Evolutionary conservation across 768 basidiomycete species (phyloP).

Genomic region (Erythrobasidium yunnanense): DNA sequence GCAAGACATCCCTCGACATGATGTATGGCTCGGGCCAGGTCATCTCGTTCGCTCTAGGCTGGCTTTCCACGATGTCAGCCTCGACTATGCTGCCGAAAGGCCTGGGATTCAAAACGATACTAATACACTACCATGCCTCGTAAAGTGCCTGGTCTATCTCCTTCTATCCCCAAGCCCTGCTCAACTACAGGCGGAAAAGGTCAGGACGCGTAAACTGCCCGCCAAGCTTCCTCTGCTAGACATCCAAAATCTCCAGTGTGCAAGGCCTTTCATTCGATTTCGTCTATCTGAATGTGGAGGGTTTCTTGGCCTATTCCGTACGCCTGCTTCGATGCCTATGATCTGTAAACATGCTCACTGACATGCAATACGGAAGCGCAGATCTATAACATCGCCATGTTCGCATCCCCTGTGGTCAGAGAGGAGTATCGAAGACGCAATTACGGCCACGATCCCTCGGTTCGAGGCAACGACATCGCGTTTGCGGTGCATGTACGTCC

Average conservation of each 20-base stretch:
- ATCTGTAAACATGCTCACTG: not conserved
- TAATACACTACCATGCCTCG: not conserved
- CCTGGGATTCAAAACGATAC: no score
- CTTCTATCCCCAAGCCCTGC: slow-evolving; percentile 44
- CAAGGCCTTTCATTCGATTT: slow-evolving; percentile 44
- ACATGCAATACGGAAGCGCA: no score
- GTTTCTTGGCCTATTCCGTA: slow-evolving; percentile 40
- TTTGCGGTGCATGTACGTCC: slow-evolving; percentile 42
- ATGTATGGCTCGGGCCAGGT: no score
- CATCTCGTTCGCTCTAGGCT: not conserved
- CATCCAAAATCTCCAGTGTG: slow-evolving; percentile 29
- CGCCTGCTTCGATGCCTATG: not conserved
- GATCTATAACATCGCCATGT: slow-evolving; percentile 41
- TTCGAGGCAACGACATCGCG: slow-evolving; percentile 43
- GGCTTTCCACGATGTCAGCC: slow-evolving; percentile 8
- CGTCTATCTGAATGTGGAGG: slow-evolving; percentile 43
- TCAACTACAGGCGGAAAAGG: slow-evolving; percentile 42
- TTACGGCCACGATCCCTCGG: slow-evolving; percentile 41
- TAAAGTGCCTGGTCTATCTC: slow-evolving; percentile 34
- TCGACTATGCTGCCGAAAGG: no score
- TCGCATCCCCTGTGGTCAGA: slow-evolving; percentile 39
- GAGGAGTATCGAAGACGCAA: slow-evolving; percentile 42
- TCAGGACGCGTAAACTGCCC: not conserved
- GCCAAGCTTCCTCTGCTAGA: not conserved
- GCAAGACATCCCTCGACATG: no score